Evolutionary conservation across 495 filamentous ascomycete genomes (phyloP), one percentile per base, ranked within the genome.

Genomic region (Xylaria bambusicola): DNA sequence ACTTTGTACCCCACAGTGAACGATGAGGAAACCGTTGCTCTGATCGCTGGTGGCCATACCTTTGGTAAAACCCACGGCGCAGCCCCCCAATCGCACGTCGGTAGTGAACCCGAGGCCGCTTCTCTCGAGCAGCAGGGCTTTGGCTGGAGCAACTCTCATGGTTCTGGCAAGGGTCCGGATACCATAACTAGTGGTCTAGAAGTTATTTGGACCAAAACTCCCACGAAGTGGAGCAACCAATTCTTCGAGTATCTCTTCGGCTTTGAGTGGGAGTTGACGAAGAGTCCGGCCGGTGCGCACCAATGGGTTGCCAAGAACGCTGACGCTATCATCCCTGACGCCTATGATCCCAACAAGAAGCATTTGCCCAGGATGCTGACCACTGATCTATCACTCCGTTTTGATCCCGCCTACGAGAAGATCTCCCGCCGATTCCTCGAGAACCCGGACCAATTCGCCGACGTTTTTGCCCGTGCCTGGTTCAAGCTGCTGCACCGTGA

Each of bases 401-500:
- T 77, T 66, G 87, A 90, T 66, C 85, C 85, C 8, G 78, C 57
- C 23, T 90, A 88, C 76, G 86, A 88, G 75, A 88, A 89, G 83
- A 86, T 90, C 67, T 76, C 84, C 13, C 84, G 86, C 41, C 80
- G 80, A 60, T 89, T 84, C 80, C 76, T 86, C 38, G 80, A 79
- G 58, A 70, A 90, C 71, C 84, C 84, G 1, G 83, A 86, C 60
- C 71, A 88, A 77, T 80, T 89, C 51, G 78, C 78, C 48, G 84
- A 88, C 58, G 85, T 77, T 5, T 90, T 89, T 63, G 74, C 80
- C 44, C 81, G 83, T 47, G 87, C 87, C 51, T 90, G 87, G 87
- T 90, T 90, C 82, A 90, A 90, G 82, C 80, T 90, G 52, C 75
- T 86, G 35, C 87, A 90, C 75, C 85, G 87, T 72, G 87, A 90